Evolutionary conservation across 768 basidiomycete species (phyloP).

Genomic region (Lactarius hatsudake): DNA sequence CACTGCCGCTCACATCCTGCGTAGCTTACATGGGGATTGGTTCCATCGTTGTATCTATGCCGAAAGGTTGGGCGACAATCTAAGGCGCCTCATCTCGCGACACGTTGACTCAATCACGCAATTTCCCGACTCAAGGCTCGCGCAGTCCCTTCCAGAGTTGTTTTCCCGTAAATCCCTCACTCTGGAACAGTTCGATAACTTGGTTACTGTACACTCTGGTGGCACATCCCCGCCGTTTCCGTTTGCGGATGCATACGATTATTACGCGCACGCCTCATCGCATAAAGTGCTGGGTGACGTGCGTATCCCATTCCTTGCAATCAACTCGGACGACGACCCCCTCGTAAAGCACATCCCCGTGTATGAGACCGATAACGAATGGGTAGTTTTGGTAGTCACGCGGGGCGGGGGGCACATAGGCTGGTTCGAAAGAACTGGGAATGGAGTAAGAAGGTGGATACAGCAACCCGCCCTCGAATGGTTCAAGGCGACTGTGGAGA

Average conservation of each 20-base stretch:
- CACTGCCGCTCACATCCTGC: constrained; percentile 6
- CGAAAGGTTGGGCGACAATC: constrained; percentile 74
- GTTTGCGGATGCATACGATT: constrained; percentile 44
- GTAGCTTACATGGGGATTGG: constrained; percentile 54
- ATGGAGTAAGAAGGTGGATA: constrained; percentile 56
- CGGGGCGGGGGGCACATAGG: constrained; percentile 78
- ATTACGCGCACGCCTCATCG: constrained; percentile 56
- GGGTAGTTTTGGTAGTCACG: constrained; percentile 65
- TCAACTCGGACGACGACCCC: constrained; percentile 84
- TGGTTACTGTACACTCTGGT: constrained; percentile 64
- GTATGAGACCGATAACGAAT: constrained; percentile 48
- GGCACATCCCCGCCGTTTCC: constrained; percentile 55
- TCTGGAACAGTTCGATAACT: constrained; percentile 56
- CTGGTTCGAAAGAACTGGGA: constrained; percentile 61
- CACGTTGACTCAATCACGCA: constrained; percentile 48
- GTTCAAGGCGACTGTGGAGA: constrained; percentile 58
- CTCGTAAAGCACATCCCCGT: constrained; percentile 65
- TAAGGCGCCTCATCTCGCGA: constrained; percentile 53
- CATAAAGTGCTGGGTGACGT: constrained; percentile 59
- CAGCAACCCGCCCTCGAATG: constrained; percentile 72
- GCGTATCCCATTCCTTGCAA: constrained; percentile 68
- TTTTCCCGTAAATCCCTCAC: constrained; percentile 51
- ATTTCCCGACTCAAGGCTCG: constrained; percentile 50
- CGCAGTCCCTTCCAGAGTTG: constrained; percentile 47
- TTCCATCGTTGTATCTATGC: constrained; percentile 67